Percentiles rank a stretch among this genome's conserved stretches.
phyloP scores from a whole-genome alignment of 768 basidiomycete species.

The Hortiboletus flavorubellus region DNA sequence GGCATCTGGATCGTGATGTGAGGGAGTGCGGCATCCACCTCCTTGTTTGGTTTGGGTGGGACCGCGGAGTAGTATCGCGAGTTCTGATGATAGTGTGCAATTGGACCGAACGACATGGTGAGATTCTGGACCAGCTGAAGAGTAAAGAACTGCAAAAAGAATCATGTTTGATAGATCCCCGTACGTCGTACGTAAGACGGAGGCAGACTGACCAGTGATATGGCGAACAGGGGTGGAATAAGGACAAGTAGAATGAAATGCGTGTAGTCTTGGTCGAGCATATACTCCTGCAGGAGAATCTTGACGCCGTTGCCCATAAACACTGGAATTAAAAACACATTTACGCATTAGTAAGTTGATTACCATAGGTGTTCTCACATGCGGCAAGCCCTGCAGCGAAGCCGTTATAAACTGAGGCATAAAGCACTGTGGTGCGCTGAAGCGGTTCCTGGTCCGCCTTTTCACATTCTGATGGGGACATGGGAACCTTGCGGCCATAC shows the following conservation, averaged over 20 bases:
- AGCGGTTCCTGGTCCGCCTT: conserved; percentile 18
- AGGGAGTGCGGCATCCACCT: conserved; percentile 43
- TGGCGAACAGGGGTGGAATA: conserved; percentile 41
- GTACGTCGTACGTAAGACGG: not conserved
- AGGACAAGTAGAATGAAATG: conserved; percentile 41
- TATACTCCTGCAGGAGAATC: conserved; percentile 52
- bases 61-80: conserved; percentile 52
- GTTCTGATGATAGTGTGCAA: conserved; percentile 49
- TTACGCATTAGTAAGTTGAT: not conserved
- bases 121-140: conserved; percentile 40
- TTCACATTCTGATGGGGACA: conserved; percentile 32
- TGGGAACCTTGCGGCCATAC: conserved; percentile 54
- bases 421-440: conserved; percentile 21
- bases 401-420: conserved; percentile 29
- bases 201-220: conserved; percentile 40
- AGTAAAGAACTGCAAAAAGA: conserved; percentile 36
- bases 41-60: conserved; percentile 40
- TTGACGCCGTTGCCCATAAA: conserved; percentile 66
- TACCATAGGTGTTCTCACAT: conserved; percentile 5
- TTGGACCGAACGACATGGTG: conserved; percentile 45
- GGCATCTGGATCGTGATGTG: conserved; percentile 56
- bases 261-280: conserved; percentile 43
- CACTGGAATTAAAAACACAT: conserved; percentile 33
- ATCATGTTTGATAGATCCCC: not conserved
- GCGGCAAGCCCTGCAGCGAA: conserved; percentile 25